Evolutionary conservation across 75 land plant genomes (phyloP), one percentile per base, ranked within the genome.

Genomic region (Isoetes taiwanensis): DNA sequence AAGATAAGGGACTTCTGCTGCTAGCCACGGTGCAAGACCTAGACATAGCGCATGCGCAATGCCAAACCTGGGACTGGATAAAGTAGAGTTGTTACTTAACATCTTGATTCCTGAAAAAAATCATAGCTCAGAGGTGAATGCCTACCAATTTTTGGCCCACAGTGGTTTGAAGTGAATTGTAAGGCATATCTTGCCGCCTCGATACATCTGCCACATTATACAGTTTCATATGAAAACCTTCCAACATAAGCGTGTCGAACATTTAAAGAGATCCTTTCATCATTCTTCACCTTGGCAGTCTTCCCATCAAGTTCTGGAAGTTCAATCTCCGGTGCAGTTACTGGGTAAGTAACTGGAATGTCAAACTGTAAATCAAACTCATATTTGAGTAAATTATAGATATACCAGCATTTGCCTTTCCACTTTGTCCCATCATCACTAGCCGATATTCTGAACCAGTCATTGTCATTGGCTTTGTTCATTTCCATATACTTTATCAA

Each of bases 81-180:
- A 30, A 66, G 11, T 29, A 58, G 19, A 55, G 16, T 52, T 58
- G 29, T n/a, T 11, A 40, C 4, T 2, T 14, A 25, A 25, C 16
- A 55, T 17, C 1, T 31, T 23, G n/a, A 58, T 19, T 10, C 23
- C 8, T 3, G 23, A 32, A 5, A 19, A 11, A 46, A 28, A 42
- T 30, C 32, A 24, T 20, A 30, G 53, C 3, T 34, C 12, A 5
- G 19, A 48, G 5, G 10, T 27, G 4, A 9, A 9, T 8, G 11
- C 43, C 35, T 74, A 86, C 94, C 89, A 81, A 52, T 94, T 94
- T 63, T 88, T 94, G 17, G 99, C 96, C 99, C 99, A 94, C 5
- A 89, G 74, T 0, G 99, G 99, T 73, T 94, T 94, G 80, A 94
- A 94, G 63, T 94, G 99, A 42, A 94, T 78, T 1, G 99, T 94